These are phyloP conservation scores for Komagataella kurtzmanii DNA, from an alignment of 805 yeast genomes.

Conservation along the genomic window DNA sequence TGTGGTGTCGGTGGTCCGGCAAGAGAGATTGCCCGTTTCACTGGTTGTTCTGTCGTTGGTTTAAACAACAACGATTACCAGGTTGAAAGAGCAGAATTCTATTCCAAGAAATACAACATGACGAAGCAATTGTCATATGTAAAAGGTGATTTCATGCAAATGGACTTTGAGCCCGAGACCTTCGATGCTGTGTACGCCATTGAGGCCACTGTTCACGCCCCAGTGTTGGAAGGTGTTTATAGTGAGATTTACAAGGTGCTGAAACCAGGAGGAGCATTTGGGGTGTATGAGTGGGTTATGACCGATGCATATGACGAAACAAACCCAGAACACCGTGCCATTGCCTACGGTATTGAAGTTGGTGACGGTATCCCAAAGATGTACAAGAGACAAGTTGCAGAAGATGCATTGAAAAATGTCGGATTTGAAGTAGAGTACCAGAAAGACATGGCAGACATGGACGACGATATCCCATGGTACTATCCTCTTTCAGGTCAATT, in stretches of 20 bases:
- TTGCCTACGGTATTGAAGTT: conserved; percentile 93
- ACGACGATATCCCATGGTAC: conserved; percentile 92
- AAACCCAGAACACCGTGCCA: conserved; percentile 81
- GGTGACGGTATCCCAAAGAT: conserved; percentile 99
- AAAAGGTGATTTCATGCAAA: conserved; percentile 98
- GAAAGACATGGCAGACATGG: conserved; percentile 70
- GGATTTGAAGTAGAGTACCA: conserved; percentile 75
- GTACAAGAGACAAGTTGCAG: conserved; percentile 79
- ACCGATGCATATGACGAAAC: conserved; percentile 83
- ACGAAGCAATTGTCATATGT: conserved; percentile 70
- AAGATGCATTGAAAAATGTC: conserved; percentile 68
- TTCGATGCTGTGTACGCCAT: conserved; percentile 97
- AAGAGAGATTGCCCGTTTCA: conserved; percentile 86
- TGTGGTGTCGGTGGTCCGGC: conserved; percentile 99
- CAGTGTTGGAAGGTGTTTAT: conserved; percentile 90
- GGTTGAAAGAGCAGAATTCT: conserved; percentile 78
- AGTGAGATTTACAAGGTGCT: conserved; percentile 86
- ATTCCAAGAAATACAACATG: conserved; percentile 54
- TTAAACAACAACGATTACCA: conserved; percentile 96
- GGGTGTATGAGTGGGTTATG: conserved; percentile 99
- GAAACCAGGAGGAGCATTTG: conserved; percentile 96
- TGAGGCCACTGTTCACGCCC: conserved; percentile 98
- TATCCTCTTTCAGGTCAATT: conserved; percentile 93
- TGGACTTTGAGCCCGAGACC: conserved; percentile 84
- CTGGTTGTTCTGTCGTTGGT: conserved; percentile 79